Percentiles rank a stretch among this genome's conserved stretches.
phyloP scores from a whole-genome alignment of 1,139 yeast genomes.

The Nadsonia commutata region DNA sequence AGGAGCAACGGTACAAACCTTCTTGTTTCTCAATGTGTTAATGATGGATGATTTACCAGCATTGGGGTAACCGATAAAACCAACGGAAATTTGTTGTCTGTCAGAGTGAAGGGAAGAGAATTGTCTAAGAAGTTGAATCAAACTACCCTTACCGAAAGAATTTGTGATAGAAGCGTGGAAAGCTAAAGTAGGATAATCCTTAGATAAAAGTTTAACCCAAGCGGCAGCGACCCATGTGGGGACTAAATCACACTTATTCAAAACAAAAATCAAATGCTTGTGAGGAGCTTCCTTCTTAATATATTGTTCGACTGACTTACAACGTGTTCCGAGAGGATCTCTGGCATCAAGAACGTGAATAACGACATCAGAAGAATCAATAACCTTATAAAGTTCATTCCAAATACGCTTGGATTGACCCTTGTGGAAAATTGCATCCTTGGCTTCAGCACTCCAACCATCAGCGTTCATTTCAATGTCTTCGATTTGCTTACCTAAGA shows the following conservation, averaged over 20 bases:
- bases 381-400: constrained; percentile 94
- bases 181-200: constrained; percentile 86
- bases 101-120: constrained; percentile 83
- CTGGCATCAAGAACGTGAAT: constrained; percentile 94
- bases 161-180: constrained; percentile 96
- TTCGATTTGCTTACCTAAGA: constrained; percentile 52
- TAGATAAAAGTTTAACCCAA: constrained; percentile 92
- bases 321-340: constrained; percentile 92
- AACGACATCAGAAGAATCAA: constrained; percentile 94
- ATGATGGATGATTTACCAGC: constrained; percentile 94
- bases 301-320: constrained; percentile 85
- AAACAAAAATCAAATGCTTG: constrained; percentile 84
- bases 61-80: constrained; percentile 94
- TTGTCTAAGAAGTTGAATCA: constrained; percentile 85
- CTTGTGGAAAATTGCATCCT: constrained; percentile 88
- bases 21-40: constrained; percentile 83
- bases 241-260: constrained; percentile 94
- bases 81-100: constrained; percentile 91
- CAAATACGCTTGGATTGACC: constrained; percentile 98
- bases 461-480: constrained; percentile 34
- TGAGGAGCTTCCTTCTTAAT: constrained; percentile 91
- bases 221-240: constrained; percentile 99
- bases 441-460: constrained; percentile 78
- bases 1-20: constrained; percentile 95
- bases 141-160: constrained; percentile 93